These are phyloP conservation scores for Balakata baccata DNA, from an alignment of 345 rosid genomes.

Conservation along the genomic window DNA sequence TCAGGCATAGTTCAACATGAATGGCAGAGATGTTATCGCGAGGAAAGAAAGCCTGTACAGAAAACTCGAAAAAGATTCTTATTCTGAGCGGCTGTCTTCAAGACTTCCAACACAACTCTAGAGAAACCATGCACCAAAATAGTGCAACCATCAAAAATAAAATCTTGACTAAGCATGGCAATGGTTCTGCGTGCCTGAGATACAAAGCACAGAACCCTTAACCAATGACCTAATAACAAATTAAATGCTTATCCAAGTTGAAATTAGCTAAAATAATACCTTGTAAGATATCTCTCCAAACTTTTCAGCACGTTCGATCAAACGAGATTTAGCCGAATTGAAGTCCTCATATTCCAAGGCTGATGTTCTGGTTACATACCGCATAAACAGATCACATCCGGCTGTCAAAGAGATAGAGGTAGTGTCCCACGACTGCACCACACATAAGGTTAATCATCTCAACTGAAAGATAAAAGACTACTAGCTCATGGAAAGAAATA, in stretches of 20 bases:
- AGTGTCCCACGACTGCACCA: constrained; percentile 63
- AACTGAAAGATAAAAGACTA: neutral
- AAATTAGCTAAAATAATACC: constrained; percentile 36
- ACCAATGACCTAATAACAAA: neutral
- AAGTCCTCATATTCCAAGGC: constrained; percentile 89
- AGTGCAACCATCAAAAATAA: constrained; percentile 92
- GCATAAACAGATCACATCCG: constrained; percentile 84
- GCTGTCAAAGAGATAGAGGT: constrained; percentile 89
- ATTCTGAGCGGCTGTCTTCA: constrained; percentile 73
- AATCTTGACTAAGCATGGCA: constrained; percentile 87
- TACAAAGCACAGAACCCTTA: constrained; percentile 11
- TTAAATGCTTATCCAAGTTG: neutral
- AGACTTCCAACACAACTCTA: constrained; percentile 76
- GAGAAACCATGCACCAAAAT: constrained; percentile 98
- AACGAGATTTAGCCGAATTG: constrained; percentile 81
- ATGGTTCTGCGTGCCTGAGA: constrained; percentile 84
- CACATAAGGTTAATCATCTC: constrained; percentile 14
- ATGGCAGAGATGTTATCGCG: neutral
- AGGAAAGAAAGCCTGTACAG: constrained; percentile 44
- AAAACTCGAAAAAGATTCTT: constrained; percentile 60
- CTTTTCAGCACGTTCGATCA: constrained; percentile 91
- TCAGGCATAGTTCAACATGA: neutral
- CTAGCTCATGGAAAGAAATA: too few relatives aligned
- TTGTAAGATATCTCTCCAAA: constrained; percentile 90
- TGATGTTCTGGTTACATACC: constrained; percentile 85